Conservation (phyloP, 352 stramenopile genomes). For the Pythium coloratum region DNA sequence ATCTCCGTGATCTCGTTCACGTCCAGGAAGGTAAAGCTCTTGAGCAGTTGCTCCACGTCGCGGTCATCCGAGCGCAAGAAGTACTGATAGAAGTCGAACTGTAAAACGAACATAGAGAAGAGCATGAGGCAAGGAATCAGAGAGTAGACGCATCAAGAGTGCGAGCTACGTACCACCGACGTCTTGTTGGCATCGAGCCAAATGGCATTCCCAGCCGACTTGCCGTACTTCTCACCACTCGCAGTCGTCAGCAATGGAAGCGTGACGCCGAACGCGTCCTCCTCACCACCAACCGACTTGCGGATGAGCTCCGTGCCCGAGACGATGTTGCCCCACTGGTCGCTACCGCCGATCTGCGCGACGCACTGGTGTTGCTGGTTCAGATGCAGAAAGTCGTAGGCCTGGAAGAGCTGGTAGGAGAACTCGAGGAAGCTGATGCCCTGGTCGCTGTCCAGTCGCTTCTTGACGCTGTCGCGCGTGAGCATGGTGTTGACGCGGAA, state of each 20-base stretch:
- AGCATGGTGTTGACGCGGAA: constrained; percentile 99
- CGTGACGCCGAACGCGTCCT: constrained; percentile 94
- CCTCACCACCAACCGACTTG: constrained; percentile 58
- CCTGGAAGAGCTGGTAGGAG: constrained; percentile 98
- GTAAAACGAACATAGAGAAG: constrained; percentile 4
- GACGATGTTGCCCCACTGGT: constrained; percentile 99
- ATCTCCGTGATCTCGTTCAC: constrained; percentile 92
- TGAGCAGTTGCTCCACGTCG: constrained; percentile 96
- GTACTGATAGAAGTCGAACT: constrained; percentile 94
- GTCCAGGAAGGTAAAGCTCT: constrained; percentile 97
- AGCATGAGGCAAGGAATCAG: neutral
- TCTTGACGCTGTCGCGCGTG: constrained; percentile 96
- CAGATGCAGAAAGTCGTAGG: constrained; percentile 99
- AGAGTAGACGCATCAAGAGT: neutral
- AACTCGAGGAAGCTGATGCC: constrained; percentile 99
- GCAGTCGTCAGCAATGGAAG: constrained; percentile 96
- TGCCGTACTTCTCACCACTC: constrained; percentile 99
- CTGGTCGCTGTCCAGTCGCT: constrained; percentile 93
- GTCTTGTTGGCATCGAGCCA: constrained; percentile 97
- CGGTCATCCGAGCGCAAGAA: constrained; percentile 88
- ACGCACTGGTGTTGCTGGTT: constrained; percentile 88
- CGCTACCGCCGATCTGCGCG: constrained; percentile 97
- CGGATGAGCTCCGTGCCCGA: constrained; percentile 96
- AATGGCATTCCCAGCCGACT: constrained; percentile 97
- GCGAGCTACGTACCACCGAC: constrained; percentile 84